Base-by-base conservation (phyloP, 768 basidiomycete genomes). In the Hericium coralloides region DNA sequence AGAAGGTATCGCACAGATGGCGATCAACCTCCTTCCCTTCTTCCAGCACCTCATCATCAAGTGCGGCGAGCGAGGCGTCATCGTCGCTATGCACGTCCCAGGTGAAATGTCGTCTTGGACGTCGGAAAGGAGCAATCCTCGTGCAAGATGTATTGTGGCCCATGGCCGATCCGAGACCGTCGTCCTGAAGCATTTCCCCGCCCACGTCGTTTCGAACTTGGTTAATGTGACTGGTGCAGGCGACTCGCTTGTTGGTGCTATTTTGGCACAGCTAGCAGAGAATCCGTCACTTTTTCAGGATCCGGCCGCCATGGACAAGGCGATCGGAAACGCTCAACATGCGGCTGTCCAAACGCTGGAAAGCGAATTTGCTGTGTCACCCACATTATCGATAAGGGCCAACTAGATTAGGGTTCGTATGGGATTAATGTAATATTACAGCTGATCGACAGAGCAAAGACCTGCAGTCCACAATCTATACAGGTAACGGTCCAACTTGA, bases 151-250 rank as follows among this genome's bases (percentile, higher is more conserved):
- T 49, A 70, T 89, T 31, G 71, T 89, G 15, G 76, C 76, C 20
- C 77, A 72, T 25, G 81, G 80, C 8, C 70, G 70, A 22, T 67
- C 66, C 3, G 72, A 74, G 15, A 70, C 79, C 4, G 66, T 92
- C 8, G 76, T 89, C 6, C 49, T 95, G 31, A 82, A 84, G 43
- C 88, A 94, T 66, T 92, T 87, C 67, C 81, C 89, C 12, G 76
- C 90, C 15, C 70, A 79, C 10, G 64, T 58, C 3, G 62, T 81
- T 6, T 50, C 65, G 4, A 37, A 60, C 5, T 66, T 68, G 15
- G 71, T 85, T 20, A 94, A 86, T 62, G 90, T 92, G 9, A 98
- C 95, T 0, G 95, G 95, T 1, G 94, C 91, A 1, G 95, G 95
- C 0, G 95, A 98, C 70, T 86, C 90, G 3, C 79, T 97, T 23